These are phyloP conservation scores for Herpetospermum pedunculosum DNA, from an alignment of 306 rosid genomes.

Conservation along the genomic window DNA sequence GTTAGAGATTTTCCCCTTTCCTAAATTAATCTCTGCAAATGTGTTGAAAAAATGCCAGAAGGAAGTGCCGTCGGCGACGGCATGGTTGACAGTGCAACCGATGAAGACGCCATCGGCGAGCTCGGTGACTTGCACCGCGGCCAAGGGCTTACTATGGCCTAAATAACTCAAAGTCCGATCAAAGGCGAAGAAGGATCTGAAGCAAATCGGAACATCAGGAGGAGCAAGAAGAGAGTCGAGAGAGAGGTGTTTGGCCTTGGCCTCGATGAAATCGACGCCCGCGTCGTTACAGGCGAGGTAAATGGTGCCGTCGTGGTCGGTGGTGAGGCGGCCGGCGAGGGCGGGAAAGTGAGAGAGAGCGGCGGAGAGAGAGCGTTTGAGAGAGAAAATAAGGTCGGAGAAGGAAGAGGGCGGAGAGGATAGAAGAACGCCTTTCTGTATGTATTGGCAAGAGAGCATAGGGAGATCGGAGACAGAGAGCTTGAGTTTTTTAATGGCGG, in stretches of 20 bases:
- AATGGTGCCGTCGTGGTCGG: slow-evolving; percentile 43
- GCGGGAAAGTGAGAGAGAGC: slow-evolving; percentile 64
- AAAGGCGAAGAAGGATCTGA: slow-evolving; percentile 57
- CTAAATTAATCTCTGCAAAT: slow-evolving; percentile 44
- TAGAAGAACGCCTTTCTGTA: slow-evolving; percentile 67
- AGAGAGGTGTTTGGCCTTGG: slow-evolving; percentile 49
- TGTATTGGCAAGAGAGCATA: slow-evolving; percentile 83
- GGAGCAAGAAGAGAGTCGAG: slow-evolving; percentile 16
- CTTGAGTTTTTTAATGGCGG: slow-evolving; percentile 36
- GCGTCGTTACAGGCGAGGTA: slow-evolving; percentile 56
- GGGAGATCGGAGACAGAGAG: slow-evolving; percentile 84
- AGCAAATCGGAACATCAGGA: slow-evolving; percentile 45
- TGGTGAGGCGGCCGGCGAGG: slow-evolving; percentile 59
- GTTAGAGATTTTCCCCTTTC: slow-evolving; percentile 23
- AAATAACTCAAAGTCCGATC: slow-evolving; percentile 48
- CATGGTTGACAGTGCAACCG: slow-evolving; percentile 59
- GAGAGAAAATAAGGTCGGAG: slow-evolving; percentile 31
- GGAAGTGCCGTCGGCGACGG: slow-evolving; percentile 71
- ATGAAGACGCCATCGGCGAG: slow-evolving; percentile 64
- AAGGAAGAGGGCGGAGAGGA: slow-evolving; percentile 35
- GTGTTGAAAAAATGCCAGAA: slow-evolving; percentile 94
- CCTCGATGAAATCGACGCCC: slow-evolving; percentile 56
- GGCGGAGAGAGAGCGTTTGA: slow-evolving; percentile 46
- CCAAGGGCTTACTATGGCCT: slow-evolving; percentile 56
- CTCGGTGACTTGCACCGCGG: slow-evolving; percentile 69